Evolutionary conservation across 305 asterid species (phyloP).

Genomic region (Fraxinus dipetala): DNA sequence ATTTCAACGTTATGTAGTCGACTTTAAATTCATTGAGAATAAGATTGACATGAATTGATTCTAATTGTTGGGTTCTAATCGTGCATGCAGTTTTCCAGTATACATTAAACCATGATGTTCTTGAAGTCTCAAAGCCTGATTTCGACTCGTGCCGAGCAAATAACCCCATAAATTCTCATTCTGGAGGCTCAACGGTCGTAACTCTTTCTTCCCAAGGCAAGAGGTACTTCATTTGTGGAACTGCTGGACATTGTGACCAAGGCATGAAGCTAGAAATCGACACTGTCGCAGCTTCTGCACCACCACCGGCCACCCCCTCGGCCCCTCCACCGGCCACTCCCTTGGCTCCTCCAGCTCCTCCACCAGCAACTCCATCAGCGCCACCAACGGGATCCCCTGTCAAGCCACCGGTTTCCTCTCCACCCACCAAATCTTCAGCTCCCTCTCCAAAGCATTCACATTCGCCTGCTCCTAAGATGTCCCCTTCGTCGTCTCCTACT

Average conservation of each 20-base stretch:
- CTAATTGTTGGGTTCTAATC: not conserved
- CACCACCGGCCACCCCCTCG: slow-evolving; percentile 38
- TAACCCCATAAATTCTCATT: slow-evolving; percentile 33
- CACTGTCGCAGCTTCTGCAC: slow-evolving; percentile 32
- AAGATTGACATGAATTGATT: not conserved
- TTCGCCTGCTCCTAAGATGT: slow-evolving; percentile 17
- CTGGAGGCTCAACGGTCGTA: slow-evolving; percentile 46
- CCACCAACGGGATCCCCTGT: slow-evolving; percentile 8
- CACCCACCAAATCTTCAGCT: slow-evolving; percentile 23
- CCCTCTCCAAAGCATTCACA: slow-evolving; percentile 20
- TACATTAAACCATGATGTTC: slow-evolving; percentile 45
- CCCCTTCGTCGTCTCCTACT: slow-evolving; percentile 33
- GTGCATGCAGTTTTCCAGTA: slow-evolving; percentile 50
- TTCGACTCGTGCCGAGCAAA: slow-evolving; percentile 45
- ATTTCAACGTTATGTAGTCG: not conserved
- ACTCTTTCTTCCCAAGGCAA: slow-evolving; percentile 50
- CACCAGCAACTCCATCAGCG: slow-evolving; percentile 23
- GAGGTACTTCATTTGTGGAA: slow-evolving; percentile 61
- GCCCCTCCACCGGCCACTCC: slow-evolving; percentile 30
- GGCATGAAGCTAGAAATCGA: slow-evolving; percentile 65
- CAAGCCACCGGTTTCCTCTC: slow-evolving; percentile 16
- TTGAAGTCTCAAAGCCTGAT: slow-evolving; percentile 49
- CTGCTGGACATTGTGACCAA: slow-evolving; percentile 49
- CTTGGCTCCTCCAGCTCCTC: slow-evolving; percentile 11
- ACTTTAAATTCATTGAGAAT: not conserved